Percentiles rank a stretch among this genome's conserved stretches.
Evolutionary conservation across 129 eudicot species (phyloP).

Genomic region (Scalesia atractyloides): DNA sequence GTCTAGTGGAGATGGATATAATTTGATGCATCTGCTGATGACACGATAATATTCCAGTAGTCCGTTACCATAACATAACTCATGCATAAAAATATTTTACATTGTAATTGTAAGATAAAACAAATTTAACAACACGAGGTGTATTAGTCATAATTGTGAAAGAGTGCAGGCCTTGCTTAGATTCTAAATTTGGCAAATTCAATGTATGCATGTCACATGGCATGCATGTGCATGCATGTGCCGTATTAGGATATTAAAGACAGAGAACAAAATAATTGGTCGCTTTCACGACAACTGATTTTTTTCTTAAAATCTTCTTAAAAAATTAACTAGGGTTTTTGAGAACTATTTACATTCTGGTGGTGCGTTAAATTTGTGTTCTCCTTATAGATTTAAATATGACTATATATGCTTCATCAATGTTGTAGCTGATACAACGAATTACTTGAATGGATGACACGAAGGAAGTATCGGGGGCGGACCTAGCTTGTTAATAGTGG

Average conservation of each 20-base stretch:
- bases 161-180: conserved; percentile 17
- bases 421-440: no score
- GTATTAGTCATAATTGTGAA: neutral
- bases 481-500: no score
- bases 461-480: no score
- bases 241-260: conserved; percentile 7
- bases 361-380: no score
- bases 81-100: neutral
- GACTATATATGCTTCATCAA: no score
- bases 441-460: neutral
- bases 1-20: no score
- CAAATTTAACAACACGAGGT: neutral
- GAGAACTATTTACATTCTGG: no score
- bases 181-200: conserved; percentile 16
- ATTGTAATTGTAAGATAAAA: neutral
- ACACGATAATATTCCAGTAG: no score
- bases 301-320: neutral
- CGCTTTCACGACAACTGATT: neutral
- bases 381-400: no score
- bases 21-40: no score
- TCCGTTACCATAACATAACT: no score
- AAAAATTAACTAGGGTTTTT: neutral
- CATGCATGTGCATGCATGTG: conserved; percentile 15
- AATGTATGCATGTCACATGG: conserved; percentile 25
- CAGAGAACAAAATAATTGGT: conserved; percentile 8